phyloP scores from a whole-genome alignment of 768 basidiomycete genomes.

The Boletus vermiculosoides region DNA sequence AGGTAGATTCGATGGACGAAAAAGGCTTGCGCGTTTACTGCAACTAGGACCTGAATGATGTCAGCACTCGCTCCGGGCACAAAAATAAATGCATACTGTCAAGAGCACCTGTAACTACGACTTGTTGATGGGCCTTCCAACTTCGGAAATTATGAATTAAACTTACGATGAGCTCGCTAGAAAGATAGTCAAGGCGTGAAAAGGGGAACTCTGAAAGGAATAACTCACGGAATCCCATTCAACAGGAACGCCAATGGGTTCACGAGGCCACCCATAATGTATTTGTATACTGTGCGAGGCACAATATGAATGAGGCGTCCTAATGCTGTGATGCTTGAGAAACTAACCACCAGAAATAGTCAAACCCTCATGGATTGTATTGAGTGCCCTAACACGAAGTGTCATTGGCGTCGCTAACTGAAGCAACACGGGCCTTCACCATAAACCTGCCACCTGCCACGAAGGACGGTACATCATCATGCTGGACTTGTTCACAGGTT shows the following conservation, averaged over 20 bases:
- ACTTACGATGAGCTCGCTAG: slow-evolving; percentile 5
- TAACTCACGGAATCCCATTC: slow-evolving; percentile 2
- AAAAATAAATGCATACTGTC: background rate
- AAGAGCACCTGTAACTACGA: slow-evolving; percentile 1
- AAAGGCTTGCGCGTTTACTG: slow-evolving; percentile 7
- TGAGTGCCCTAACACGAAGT: background rate
- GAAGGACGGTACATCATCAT: background rate
- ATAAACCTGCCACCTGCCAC: slow-evolving; percentile 10
- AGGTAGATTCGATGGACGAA: slow-evolving; percentile 15
- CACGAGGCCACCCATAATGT: background rate
- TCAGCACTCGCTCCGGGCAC: background rate
- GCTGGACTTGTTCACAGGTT: background rate
- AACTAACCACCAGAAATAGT: slow-evolving; percentile 10
- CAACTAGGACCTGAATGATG: background rate
- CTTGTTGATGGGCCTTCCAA: background rate
- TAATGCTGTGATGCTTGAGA: background rate
- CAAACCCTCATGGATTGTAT: slow-evolving; percentile 15
- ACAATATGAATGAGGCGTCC: background rate
- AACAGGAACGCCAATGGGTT: too few species aligned
- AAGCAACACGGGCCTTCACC: background rate
- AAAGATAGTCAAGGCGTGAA: background rate
- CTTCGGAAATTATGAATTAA: background rate
- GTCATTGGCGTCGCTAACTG: background rate
- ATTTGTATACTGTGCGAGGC: slow-evolving; percentile 2
- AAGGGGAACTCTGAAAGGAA: background rate